Evolutionary conservation across 148 eudicot species (phyloP).

Genomic region (Dysphania ambrosioides): DNA sequence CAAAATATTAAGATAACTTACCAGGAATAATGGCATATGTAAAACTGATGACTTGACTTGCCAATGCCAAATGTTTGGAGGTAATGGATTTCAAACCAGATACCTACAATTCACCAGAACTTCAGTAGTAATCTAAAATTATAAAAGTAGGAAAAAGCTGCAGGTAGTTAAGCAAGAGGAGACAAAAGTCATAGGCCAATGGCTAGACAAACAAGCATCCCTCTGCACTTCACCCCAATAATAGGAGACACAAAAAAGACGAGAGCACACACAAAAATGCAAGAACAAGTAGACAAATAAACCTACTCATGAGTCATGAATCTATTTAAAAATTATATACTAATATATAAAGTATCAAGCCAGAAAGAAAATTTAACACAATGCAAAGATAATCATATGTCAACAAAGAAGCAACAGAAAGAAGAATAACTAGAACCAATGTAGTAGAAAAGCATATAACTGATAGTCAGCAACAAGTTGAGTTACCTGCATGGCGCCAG

Average conservation of each 20-base stretch:
- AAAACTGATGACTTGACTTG: slow-evolving; percentile 95
- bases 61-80: slow-evolving; percentile 91
- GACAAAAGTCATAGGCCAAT: not conserved
- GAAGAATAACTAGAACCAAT: not conserved
- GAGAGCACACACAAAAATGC: not conserved
- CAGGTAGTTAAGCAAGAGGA: not conserved
- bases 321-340: too few relatives aligned
- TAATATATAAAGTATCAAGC: too few relatives aligned
- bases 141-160: not conserved
- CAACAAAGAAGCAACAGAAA: not conserved
- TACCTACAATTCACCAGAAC: slow-evolving; percentile 53
- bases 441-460: not conserved
- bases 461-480: not conserved
- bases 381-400: not conserved
- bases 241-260: not conserved
- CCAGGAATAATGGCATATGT: slow-evolving; percentile 84
- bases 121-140: not conserved
- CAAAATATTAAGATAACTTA: slow-evolving; percentile 35
- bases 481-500: slow-evolving; percentile 96
- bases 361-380: not conserved
- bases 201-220: not conserved
- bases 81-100: slow-evolving; percentile 96
- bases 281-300: not conserved
- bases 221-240: not conserved
- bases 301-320: too few relatives aligned